Conservation (phyloP, 2,329 filamentous ascomycete genomes). For the Pseudocercospora ulei region DNA sequence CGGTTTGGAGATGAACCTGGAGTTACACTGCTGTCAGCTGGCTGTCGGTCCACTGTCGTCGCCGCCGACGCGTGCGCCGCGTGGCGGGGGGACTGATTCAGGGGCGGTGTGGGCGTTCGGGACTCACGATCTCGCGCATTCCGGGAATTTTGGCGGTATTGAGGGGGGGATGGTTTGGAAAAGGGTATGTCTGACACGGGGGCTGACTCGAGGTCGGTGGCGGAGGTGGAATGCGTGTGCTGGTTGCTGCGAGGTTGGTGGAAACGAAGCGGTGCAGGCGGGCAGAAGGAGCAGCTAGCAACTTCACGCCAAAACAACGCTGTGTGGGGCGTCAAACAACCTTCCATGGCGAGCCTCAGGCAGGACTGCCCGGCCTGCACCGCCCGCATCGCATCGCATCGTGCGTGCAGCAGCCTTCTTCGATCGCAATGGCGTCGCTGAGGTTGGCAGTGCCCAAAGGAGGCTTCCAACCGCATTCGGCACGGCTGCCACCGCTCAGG, state of each 20-base stretch:
- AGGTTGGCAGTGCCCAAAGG: constrained; percentile 16
- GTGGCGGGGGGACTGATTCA: constrained; percentile 28
- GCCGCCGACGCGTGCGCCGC: constrained; percentile 39
- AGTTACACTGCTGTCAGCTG: constrained; percentile 47
- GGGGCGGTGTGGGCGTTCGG: constrained; percentile 19
- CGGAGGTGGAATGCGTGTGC: constrained; percentile 6
- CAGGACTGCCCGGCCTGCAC: no score
- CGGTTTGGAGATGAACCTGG: constrained; percentile 99
- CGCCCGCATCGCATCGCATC: no score
- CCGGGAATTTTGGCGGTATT: constrained; percentile 35
- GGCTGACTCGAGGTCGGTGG: constrained; percentile 16
- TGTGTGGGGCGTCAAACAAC: no score
- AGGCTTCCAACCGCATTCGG: constrained; percentile 26
- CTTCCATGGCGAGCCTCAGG: no score
- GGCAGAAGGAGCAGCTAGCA: no score
- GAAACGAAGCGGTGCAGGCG: not conserved
- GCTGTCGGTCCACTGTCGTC: constrained; percentile 37
- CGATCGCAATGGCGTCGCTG: constrained; percentile 12
- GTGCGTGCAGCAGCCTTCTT: no score
- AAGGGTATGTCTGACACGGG: constrained; percentile 7
- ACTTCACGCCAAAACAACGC: no score
- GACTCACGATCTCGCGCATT: constrained; percentile 62
- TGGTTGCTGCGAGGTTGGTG: constrained; percentile 9
- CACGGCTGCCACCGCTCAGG: constrained; percentile 22
- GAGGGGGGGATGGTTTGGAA: constrained; percentile 23